Conservation (phyloP, 495 filamentous ascomycete species). For the Penicillium atrosanguineum region DNA sequence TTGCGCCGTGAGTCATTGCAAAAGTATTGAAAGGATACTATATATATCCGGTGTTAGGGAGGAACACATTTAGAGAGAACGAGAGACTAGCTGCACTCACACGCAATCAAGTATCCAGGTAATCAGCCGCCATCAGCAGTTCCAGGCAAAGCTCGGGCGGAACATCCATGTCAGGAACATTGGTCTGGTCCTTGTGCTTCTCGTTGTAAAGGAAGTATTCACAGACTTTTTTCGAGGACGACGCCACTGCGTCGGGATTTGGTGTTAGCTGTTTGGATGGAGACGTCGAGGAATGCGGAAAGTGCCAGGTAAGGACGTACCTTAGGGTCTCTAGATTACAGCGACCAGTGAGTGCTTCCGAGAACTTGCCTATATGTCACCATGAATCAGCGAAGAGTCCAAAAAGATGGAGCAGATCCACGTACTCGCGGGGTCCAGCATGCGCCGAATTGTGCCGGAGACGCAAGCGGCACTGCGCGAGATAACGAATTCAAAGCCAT, state of each 20-base stretch:
- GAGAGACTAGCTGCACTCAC: background rate
- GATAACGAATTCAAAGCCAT: constrained; percentile 86
- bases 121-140: constrained; percentile 80
- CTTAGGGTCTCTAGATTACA: constrained; percentile 70
- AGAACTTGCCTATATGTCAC: constrained; percentile 59
- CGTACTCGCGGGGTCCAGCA: constrained; percentile 79
- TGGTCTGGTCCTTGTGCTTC: constrained; percentile 68
- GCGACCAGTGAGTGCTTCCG: constrained; percentile 62
- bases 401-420: background rate
- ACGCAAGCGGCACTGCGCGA: constrained; percentile 71
- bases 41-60: background rate
- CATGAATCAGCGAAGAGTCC: background rate
- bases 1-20: constrained; percentile 19
- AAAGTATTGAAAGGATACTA: background rate
- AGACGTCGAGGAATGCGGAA: background rate
- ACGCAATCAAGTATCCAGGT: constrained; percentile 49
- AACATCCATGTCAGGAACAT: constrained; percentile 90
- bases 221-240: constrained; percentile 85
- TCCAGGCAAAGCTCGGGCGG: constrained; percentile 74
- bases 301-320: constrained; percentile 46
- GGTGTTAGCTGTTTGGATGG: constrained; percentile 1
- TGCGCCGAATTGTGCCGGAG: constrained; percentile 75
- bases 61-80: background rate
- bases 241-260: constrained; percentile 55
- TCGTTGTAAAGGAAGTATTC: constrained; percentile 91